A percentile compares a stretch with the other conserved stretches of the same genome.
Conservation (phyloP, 208 protist genomes). For the Trypanosoma conorhini region DNA sequence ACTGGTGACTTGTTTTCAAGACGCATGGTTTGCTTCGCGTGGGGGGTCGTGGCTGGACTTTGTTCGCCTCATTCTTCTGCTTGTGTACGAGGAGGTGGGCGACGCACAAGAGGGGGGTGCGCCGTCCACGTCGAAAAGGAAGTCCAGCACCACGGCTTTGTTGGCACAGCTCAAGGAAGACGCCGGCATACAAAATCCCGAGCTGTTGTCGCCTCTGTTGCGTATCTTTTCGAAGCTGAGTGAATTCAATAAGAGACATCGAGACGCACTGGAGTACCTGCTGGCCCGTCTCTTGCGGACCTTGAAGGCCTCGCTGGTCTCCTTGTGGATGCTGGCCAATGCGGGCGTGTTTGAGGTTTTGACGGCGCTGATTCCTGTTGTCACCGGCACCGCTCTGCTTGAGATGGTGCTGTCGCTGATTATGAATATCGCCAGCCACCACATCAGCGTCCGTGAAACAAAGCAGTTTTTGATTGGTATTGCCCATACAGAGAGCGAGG, state of each 20-base stretch:
- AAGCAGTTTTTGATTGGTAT: slow-evolving; percentile 73
- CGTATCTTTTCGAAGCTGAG: slow-evolving; percentile 20
- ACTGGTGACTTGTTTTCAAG: slow-evolving; percentile 34
- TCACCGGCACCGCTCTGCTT: slow-evolving; percentile 28
- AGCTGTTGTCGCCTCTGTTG: slow-evolving; percentile 42
- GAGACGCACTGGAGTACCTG: slow-evolving; percentile 28
- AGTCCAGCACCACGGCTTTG: background rate
- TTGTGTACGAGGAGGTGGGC: slow-evolving; percentile 27
- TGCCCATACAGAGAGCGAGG: slow-evolving; percentile 40
- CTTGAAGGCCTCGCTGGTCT: slow-evolving; percentile 28
- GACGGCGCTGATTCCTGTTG: slow-evolving; percentile 46
- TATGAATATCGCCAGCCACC: slow-evolving; percentile 43
- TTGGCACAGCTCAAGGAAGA: background rate
- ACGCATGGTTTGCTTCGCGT: slow-evolving; percentile 40
- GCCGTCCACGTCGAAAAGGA: background rate
- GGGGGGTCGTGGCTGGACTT: slow-evolving; percentile 30
- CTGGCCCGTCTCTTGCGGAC: slow-evolving; percentile 17
- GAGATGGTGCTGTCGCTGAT: slow-evolving; percentile 43
- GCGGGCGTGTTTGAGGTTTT: slow-evolving; percentile 55
- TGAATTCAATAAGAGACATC: slow-evolving; percentile 28
- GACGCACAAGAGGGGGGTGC: background rate
- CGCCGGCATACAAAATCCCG: slow-evolving; percentile 51
- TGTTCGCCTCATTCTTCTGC: slow-evolving; percentile 27
- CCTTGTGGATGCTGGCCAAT: slow-evolving; percentile 57
- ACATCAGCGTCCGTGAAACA: slow-evolving; percentile 75